These are phyloP conservation scores for Ascochyta koolunga DNA, from an alignment of 2,329 filamentous ascomycete genomes.

Conservation along the genomic window DNA sequence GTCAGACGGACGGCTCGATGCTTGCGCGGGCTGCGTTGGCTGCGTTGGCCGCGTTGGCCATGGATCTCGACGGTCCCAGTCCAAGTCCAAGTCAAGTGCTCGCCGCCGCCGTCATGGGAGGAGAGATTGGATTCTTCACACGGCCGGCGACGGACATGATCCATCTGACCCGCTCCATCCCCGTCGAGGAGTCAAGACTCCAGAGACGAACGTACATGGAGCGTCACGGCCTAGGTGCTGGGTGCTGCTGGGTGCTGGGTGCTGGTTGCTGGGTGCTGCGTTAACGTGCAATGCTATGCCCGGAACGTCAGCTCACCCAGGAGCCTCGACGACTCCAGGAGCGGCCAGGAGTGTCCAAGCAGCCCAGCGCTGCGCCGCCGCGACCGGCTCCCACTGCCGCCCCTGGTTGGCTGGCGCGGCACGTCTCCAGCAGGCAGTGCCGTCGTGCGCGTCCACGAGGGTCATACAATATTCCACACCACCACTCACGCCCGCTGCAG, in stretches of 20 bases:
- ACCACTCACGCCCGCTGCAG: slow-evolving; percentile 7
- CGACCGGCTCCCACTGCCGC: slow-evolving; percentile 6
- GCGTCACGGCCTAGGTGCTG: slow-evolving; percentile 12
- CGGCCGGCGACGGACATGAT: slow-evolving; percentile 18
- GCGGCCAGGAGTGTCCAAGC: neutral
- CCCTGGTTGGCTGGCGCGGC: slow-evolving; percentile 5
- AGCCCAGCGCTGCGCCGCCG: slow-evolving; percentile 13
- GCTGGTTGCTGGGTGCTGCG: neutral
- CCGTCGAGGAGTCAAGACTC: too few relatives aligned
- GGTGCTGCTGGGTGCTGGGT: too few relatives aligned
- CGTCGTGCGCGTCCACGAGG: slow-evolving; percentile 20
- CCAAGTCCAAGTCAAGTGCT: slow-evolving; percentile 10
- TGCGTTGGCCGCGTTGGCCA: slow-evolving; percentile 1
- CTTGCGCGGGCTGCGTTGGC: slow-evolving; percentile 3
- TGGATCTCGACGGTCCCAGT: slow-evolving; percentile 2
- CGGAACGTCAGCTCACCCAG: slow-evolving; percentile 7
- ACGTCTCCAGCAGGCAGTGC: slow-evolving; percentile 11
- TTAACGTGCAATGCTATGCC: slow-evolving; percentile 4
- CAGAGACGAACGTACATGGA: too few relatives aligned
- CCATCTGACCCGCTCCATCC: slow-evolving; percentile 30
- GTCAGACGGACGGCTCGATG: slow-evolving; percentile 4
- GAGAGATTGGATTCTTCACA: slow-evolving; percentile 24
- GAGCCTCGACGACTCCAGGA: neutral
- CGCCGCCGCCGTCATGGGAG: slow-evolving; percentile 7
- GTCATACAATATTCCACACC: slow-evolving; percentile 7